A percentile compares a stretch with the other conserved stretches of the same genome.
Conservation (phyloP, 768 basidiomycete genomes). For the Auricularia sp. region DNA sequence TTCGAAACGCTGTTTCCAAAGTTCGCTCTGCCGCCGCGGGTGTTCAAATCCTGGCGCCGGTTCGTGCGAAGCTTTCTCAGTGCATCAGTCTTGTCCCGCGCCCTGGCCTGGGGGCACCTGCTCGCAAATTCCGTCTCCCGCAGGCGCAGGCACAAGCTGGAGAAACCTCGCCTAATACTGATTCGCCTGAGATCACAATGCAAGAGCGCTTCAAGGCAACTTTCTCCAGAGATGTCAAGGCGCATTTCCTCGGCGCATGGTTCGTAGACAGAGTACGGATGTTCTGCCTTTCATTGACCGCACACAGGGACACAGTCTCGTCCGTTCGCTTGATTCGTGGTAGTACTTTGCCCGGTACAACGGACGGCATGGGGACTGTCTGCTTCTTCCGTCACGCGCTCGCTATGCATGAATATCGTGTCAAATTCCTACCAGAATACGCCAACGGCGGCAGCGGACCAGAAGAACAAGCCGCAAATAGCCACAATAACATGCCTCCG, state of each 20-base stretch:
- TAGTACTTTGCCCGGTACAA: conserved; percentile 21
- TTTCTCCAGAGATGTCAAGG: conserved; percentile 27
- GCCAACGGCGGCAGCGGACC: conserved; percentile 21
- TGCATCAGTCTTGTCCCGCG: too few species aligned
- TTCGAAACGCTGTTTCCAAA: too few species aligned
- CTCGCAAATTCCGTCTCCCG: too few species aligned
- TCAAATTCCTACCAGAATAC: conserved; percentile 39
- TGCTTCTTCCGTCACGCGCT: conserved; percentile 38
- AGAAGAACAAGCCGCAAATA: conserved; percentile 4
- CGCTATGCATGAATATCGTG: conserved; percentile 37
- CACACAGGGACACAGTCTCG: conserved; percentile 14
- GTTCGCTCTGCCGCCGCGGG: too few species aligned
- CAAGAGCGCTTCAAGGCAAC: conserved; percentile 23
- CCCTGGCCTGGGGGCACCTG: too few species aligned
- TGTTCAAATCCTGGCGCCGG: too few species aligned
- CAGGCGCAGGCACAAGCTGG: too few species aligned
- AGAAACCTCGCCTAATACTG: too few species aligned
- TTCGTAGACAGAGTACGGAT: conserved; percentile 10
- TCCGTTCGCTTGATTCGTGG: conserved; percentile 30
- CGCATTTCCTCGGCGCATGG: conserved; percentile 40
- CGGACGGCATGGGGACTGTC: conserved; percentile 24
- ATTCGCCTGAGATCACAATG: background rate
- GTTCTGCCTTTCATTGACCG: background rate
- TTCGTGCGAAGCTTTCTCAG: too few species aligned
- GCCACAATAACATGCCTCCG: conserved; percentile 2